A percentile compares a stretch with the other conserved stretches of the same genome.
phyloP scores from a whole-genome alignment of 306 rosid genomes.

The Inga oerstediana region DNA sequence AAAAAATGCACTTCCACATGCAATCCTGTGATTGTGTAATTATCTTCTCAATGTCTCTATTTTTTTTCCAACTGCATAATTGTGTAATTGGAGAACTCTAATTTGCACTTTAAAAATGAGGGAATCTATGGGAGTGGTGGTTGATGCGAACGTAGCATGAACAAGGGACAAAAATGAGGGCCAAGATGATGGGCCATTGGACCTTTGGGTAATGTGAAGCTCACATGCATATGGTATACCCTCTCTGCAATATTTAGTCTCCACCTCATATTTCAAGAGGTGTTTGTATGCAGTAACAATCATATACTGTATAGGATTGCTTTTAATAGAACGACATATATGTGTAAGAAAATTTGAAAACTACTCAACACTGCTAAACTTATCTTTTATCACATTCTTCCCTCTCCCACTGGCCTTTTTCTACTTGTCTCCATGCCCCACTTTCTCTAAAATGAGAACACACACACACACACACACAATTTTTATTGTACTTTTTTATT shows the following conservation, averaged over 20 bases:
- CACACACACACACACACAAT: no score
- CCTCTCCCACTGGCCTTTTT: not conserved
- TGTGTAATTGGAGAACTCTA: not conserved
- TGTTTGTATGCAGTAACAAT: not conserved
- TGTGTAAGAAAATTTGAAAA: not conserved
- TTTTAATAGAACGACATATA: no score
- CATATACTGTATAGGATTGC: no score
- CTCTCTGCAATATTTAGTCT: not conserved
- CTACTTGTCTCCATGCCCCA: not conserved
- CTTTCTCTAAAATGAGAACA: not conserved
- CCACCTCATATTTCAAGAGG: not conserved
- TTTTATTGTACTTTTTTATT: not conserved
- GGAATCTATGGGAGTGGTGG: not conserved
- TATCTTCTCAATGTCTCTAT: not conserved
- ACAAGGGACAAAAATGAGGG: slow-evolving; percentile 50
- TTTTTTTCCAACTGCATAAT: not conserved
- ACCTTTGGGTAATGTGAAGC: slow-evolving; percentile 3
- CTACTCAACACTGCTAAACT: not conserved
- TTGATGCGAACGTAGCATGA: not conserved
- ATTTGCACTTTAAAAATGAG: not conserved
- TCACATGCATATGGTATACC: not conserved
- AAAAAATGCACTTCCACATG: not conserved
- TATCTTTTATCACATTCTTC: not conserved
- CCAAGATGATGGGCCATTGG: slow-evolving; percentile 42
- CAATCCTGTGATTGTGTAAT: no score